A percentile compares a stretch with the other conserved stretches of the same genome.
Evolutionary conservation across 73 alveolate genomes (phyloP).

Genomic region (Loxodes magnus): DNA sequence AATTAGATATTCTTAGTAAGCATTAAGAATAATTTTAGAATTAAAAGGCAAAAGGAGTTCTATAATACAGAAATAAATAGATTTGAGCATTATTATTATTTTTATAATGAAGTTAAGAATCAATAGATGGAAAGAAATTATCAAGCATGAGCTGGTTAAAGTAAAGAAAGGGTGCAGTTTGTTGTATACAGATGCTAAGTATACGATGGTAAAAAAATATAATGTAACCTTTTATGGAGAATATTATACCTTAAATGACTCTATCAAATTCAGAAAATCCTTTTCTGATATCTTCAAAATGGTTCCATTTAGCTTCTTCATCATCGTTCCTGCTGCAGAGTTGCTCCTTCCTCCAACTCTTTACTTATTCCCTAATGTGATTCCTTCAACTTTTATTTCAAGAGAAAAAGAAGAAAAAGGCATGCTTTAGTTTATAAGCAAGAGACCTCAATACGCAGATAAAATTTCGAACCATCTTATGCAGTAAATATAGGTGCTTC

Average conservation of each 20-base stretch:
- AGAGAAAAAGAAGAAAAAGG: constrained; percentile 4
- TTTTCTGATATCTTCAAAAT: constrained; percentile 59
- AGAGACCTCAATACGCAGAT: constrained; percentile 4
- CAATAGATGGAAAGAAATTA: not conserved
- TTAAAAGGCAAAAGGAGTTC: too few species aligned
- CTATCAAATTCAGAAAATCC: constrained; percentile 16
- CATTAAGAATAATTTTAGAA: too few species aligned
- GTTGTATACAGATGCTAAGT: constrained; percentile 1
- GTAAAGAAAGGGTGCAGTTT: not conserved
- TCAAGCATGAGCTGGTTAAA: constrained; percentile 1
- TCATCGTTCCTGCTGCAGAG: constrained; percentile 78
- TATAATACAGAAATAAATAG: too few species aligned
- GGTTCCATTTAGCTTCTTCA: constrained; percentile 73
- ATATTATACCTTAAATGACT: constrained; percentile 1
- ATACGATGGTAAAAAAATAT: not conserved
- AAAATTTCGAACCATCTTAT: not conserved
- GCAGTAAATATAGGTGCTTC: not conserved
- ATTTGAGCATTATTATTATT: too few species aligned
- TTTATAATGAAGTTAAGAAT: too few species aligned
- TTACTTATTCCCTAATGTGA: constrained; percentile 72
- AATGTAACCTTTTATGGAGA: not conserved
- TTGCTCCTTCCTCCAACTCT: constrained; percentile 70
- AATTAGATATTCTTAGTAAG: too few species aligned
- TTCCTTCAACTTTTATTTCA: constrained; percentile 52
- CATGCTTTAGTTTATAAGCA: not conserved